phyloP scores from a whole-genome alignment of 2,329 filamentous ascomycete species.

The Cylindrodendrum hubeiense region DNA sequence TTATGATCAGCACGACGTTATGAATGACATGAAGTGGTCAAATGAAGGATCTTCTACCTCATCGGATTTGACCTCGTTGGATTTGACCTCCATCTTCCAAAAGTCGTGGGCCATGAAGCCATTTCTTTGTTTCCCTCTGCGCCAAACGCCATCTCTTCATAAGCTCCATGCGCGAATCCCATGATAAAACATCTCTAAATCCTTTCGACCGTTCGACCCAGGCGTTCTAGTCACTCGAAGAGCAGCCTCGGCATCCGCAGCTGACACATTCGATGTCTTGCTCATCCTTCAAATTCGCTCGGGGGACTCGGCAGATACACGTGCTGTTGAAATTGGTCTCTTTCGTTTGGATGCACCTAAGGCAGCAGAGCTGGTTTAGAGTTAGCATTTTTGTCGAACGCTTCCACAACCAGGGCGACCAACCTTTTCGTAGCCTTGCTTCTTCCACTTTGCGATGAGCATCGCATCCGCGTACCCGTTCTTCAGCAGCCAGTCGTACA shows the following conservation, averaged over 20 bases:
- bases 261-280: constrained; percentile 94
- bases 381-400: constrained; percentile 38
- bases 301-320: constrained; percentile 95
- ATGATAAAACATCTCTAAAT: neutral
- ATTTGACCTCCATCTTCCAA: constrained; percentile 22
- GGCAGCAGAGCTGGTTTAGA: constrained; percentile 80
- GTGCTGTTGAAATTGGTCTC: constrained; percentile 99
- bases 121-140: constrained; percentile 30
- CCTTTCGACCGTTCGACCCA: neutral
- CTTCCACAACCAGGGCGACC: constrained; percentile 39
- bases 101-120: constrained; percentile 16
- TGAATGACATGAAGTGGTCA: constrained; percentile 45
- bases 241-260: constrained; percentile 93
- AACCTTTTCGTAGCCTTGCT: constrained; percentile 98
- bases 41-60: constrained; percentile 54
- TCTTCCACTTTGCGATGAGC: constrained; percentile 99
- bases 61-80: constrained; percentile 33
- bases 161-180: constrained; percentile 1
- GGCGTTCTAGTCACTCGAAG: constrained; percentile 79
- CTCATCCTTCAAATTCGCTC: constrained; percentile 88
- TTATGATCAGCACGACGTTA: constrained; percentile 50
- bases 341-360: constrained; percentile 98
- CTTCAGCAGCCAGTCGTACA: constrained; percentile 98
- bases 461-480: constrained; percentile 96
- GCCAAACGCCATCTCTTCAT: constrained; percentile 39